Evolutionary conservation across 495 filamentous ascomycete genomes (phyloP).

Genomic region (Penicillium bialowiezense): DNA sequence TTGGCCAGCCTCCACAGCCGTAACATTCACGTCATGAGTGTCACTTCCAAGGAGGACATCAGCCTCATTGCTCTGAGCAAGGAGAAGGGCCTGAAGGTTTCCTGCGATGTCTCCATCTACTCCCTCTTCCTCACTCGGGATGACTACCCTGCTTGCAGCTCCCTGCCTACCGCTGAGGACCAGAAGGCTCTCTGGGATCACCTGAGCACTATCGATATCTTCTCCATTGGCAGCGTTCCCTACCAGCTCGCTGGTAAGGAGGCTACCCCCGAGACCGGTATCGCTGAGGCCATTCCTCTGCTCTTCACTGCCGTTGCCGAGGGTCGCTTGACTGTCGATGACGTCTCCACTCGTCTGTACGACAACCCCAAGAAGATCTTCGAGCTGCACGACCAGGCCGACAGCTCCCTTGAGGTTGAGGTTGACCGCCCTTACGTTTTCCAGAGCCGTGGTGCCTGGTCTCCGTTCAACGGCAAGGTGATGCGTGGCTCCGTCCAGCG

Average conservation of each 20-base stretch:
- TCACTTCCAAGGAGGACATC: conserved; percentile 81
- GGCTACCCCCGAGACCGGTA: conserved; percentile 59
- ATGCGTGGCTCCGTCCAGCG: conserved; percentile 74
- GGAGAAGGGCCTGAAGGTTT: conserved; percentile 78
- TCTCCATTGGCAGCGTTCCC: conserved; percentile 79
- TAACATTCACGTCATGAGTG: conserved; percentile 80
- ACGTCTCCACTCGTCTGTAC: conserved; percentile 67
- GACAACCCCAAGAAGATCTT: conserved; percentile 85
- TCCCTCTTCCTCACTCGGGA: conserved; percentile 73
- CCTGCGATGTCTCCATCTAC: conserved; percentile 81
- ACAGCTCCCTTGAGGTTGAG: conserved; percentile 73
- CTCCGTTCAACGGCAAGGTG: conserved; percentile 68
- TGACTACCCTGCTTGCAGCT: conserved; percentile 68
- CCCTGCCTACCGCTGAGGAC: conserved; percentile 66
- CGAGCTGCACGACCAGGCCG: conserved; percentile 79
- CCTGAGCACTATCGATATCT: conserved; percentile 73
- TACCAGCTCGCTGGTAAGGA: conserved; percentile 71
- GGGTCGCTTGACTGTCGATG: conserved; percentile 70
- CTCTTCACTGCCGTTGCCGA: conserved; percentile 76
- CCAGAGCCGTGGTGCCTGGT: conserved; percentile 60
- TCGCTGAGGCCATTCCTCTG: conserved; percentile 73
- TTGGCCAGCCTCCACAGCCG: conserved; percentile 80
- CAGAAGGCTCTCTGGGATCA: conserved; percentile 80
- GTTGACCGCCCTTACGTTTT: conserved; percentile 64
- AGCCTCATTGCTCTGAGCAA: conserved; percentile 76